Evolutionary conservation across 2,329 filamentous ascomycete genomes (phyloP), one percentile per base, ranked within the genome.

Genomic region (Monilinia polystroma): DNA sequence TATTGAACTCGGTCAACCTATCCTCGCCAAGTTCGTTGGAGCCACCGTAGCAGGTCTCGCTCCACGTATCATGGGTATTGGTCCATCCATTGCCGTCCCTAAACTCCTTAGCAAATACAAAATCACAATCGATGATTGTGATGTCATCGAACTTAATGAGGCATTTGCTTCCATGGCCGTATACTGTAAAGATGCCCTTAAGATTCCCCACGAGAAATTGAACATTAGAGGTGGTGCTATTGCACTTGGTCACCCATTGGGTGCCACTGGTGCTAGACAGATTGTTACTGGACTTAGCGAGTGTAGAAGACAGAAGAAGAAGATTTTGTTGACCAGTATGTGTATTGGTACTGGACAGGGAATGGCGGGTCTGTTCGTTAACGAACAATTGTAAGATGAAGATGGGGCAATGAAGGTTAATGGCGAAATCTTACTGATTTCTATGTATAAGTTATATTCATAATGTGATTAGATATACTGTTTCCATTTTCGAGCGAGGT

Each of bases 131-230:
- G 85, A 89, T 68, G 95, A 98, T 74, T 86, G 95, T 69, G 95
- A 99, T 76, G 85, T 98, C 47, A 84, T 94, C 73, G 95, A 98
- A 84, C 81, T 99, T 76, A 99, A 99, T 82, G 95, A 99, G 84
- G 95, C 95, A 1, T 99, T 99, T 75, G 94, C 93, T 29, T 95
- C 91, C 63, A 98, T 98, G 95, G 93, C 92, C 1, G 93, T 97
- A 41, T 98, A 97, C 85, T 97, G 93, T 80, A 81, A 90, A 66
- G 84, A 92, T 74, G 86, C 82, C 71, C 83, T 95, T 62, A 86
- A 86, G 71, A 81, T 94, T 62, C 88, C 91, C 76, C 85, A 84
- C 79, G 79, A 84, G 74, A 94, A 93, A 86, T 85, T 95, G 84
- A 95, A 95, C 81, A 85, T 89, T 35, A 84, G 90, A 68, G 91